Base-by-base conservation (phyloP, 805 yeast genomes). In the Cyberlindnera petersonii region DNA sequence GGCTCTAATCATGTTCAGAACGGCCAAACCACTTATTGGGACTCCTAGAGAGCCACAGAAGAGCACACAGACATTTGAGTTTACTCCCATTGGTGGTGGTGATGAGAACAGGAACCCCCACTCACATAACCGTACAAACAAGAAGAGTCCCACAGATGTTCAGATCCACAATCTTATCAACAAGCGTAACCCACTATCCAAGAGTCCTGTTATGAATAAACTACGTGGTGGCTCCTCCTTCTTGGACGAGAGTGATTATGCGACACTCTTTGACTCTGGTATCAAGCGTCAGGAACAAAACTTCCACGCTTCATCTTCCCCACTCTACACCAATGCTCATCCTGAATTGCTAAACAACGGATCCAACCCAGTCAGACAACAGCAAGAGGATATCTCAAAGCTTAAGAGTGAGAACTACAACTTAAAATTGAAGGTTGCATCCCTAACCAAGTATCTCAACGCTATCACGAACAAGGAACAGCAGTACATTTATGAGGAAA, bases 341-440 rank as follows among this genome's bases (percentile, higher is more conserved):
- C 39, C 26, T 19, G 47, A 47, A 20, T 31, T 54, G 34, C 38
- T 54, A 6, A 46, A 48, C 30, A 45, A 43, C 41, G 59, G 58
- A 1, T 53, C 58, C 16, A 56, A 60, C 36, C 61, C 64, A 4
- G 52, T 60, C 13, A 55, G 47, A 31, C 60, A 51, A 26, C 63
- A 60, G 44, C 56, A 58, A 38, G 53, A 54, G 30, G 43, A 55
- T 29, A 43, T 56, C 9, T 46, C 59, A 14, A 54, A 56, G 40
- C 57, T 71, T 23, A 58, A 64, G 39, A 58, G 64, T 9, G 75
- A 71, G 26, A 71, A 71, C 43, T 67, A 65, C 47, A 66, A 66
- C 37, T 55, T 71, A 46, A 71, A 68, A 45, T 59, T 70, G 24
- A 67, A 69, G 42, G 57, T 69, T 26, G 68, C 71, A 3, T 65